Conservation (phyloP, 306 rosid species). For the Pueraria montana region DNA sequence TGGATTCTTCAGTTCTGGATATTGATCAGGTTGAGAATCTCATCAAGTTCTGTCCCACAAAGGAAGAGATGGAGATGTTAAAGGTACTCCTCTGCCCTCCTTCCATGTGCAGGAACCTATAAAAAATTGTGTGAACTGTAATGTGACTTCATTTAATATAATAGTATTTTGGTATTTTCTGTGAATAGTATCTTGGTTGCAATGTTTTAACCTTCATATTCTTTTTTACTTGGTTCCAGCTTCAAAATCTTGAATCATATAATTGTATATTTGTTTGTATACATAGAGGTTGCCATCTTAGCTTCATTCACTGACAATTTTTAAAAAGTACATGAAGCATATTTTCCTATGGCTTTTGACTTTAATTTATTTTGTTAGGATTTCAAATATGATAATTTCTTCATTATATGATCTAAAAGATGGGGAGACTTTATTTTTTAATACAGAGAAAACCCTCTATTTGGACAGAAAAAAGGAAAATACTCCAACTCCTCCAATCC, state of each 20-base stretch:
- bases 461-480: neutral
- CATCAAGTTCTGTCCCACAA: constrained; percentile 94
- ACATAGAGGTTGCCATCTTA: constrained; percentile 19
- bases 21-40: constrained; percentile 93
- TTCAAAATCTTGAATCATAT: constrained; percentile 3
- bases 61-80: constrained; percentile 94
- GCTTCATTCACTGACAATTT: constrained; percentile 2
- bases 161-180: constrained; percentile 27
- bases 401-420: neutral
- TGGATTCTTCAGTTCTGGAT: constrained; percentile 60
- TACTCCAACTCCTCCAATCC: neutral
- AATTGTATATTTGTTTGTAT: neutral
- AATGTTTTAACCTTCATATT: constrained; percentile 8
- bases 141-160: constrained; percentile 33
- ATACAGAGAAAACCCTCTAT: neutral
- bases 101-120: constrained; percentile 1
- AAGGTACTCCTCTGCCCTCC: constrained; percentile 62
- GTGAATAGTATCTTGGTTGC: constrained; percentile 38
- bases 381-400: constrained; percentile 9
- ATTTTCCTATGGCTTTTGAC: constrained; percentile 1
- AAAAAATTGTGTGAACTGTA: constrained; percentile 11
- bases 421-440: neutral
- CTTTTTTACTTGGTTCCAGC: neutral
- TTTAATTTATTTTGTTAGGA: constrained; percentile 26
- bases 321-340: neutral